These are phyloP conservation scores for Plasmodium adleri DNA, from an alignment of 169 alveolate species.

Conservation along the genomic window DNA sequence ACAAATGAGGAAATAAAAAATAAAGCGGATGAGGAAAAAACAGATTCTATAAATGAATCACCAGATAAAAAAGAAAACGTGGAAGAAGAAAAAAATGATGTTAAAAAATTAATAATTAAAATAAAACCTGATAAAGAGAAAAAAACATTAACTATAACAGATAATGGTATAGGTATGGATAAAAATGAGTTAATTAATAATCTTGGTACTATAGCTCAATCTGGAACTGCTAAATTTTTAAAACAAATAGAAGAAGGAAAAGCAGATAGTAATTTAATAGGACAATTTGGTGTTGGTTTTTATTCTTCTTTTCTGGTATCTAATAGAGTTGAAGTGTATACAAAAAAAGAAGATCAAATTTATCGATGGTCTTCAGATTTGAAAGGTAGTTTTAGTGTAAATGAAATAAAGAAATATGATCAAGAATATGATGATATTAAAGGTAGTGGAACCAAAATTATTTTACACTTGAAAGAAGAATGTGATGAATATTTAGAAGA, in stretches of 20 bases:
- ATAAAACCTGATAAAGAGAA: slow-evolving; percentile 95
- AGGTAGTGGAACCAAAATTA: slow-evolving; percentile 96
- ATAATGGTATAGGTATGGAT: slow-evolving; percentile 99
- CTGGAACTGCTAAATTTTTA: slow-evolving; percentile 99
- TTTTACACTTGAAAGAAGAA: slow-evolving; percentile 97
- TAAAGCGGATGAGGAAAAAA: not conserved
- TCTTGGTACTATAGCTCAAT: slow-evolving; percentile 99
- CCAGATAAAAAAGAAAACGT: slow-evolving; percentile 1
- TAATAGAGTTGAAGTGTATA: slow-evolving; percentile 96
- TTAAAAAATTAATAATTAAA: slow-evolving; percentile 92
- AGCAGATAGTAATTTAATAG: slow-evolving; percentile 96
- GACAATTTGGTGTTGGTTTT: slow-evolving; percentile 99
- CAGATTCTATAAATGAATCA: not conserved
- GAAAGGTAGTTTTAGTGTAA: slow-evolving; percentile 94
- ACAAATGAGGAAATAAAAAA: not conserved
- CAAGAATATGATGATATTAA: slow-evolving; percentile 92
- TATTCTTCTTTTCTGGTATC: slow-evolving; percentile 99
- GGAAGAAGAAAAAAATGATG: slow-evolving; percentile 18
- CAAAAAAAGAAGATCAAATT: slow-evolving; percentile 95
- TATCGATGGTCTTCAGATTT: slow-evolving; percentile 97
- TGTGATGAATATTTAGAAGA: slow-evolving; percentile 97
- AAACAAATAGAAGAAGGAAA: slow-evolving; percentile 93
- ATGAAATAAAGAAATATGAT: slow-evolving; percentile 91
- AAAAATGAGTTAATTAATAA: slow-evolving; percentile 97
- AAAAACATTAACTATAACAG: slow-evolving; percentile 96